Evolutionary conservation across 2,329 filamentous ascomycete genomes (phyloP), one percentile per base, ranked within the genome.

Genomic region (Hypoxylon sp.): DNA sequence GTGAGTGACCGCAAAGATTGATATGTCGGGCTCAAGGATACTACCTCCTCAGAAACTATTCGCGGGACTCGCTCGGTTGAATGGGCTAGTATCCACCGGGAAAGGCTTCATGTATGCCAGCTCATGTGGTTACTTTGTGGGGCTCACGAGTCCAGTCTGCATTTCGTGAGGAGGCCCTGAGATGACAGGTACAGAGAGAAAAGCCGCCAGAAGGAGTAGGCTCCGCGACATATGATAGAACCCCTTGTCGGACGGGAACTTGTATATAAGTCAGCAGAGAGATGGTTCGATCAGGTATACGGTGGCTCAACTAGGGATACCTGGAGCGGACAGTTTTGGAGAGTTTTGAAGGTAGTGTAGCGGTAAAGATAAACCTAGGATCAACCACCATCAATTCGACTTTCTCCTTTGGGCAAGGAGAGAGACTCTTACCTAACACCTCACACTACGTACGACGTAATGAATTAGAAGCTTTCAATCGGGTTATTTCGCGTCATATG

Each of bases 111-210:
- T 71, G 69, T 67, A 71, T 70, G 69, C 67, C 69, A 70, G 67
- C 69, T 71, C 67, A 71, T 70, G 69, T 70, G 69, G 69, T 71
- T 71, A 71, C 69, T 71, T 70, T 71, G 69, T 71, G 69, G 69
- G 69, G 67, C 69, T 58, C 50, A 58, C 51, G 46, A 69, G 47
- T 69, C 62, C 69, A 59, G 57, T 67, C 50, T 69, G 66, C 66
- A 71, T 67, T 52, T 55, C 63, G 61, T 67, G 69, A 70, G 63
- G 69, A 70, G 67, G 58, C 33, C 60, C 33, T 48, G 63, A 71
- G 57, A 63, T 66, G 63, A 66, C 66, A 60, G 63, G 63, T 51
- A 63, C 39, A 63, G 67, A 29, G 61, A 61, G 39, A 46, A 46
- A 67, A 58, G 57, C 47, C 57, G 57, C 60, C 53, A 64, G 59